Evolutionary conservation across 139 green algal species (phyloP), one percentile per base, ranked within the genome.

Genomic region (Parachlorella kessleri): DNA sequence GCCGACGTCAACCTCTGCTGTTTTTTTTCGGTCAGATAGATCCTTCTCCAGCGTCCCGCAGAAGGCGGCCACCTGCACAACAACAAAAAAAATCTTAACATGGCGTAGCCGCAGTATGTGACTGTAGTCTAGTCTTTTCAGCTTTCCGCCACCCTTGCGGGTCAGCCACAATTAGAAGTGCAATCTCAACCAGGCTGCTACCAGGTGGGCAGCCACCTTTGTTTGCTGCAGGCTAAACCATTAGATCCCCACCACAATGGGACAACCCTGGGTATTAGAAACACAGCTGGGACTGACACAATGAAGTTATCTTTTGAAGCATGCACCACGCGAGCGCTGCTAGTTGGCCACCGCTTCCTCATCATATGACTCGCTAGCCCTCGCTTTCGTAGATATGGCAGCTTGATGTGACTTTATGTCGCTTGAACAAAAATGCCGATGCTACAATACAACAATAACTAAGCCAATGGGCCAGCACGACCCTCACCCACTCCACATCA

Each of bases 11-110:
- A 97, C 66, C 81, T 99, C 96, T 1, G 85, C 84, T 9, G 91
- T 97, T 38, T 90, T 93, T 18, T 80, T 84, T 6, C 90, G 83
- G 77, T 98, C 86, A 2, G 82, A 77, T 9, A 99, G 78, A 79
- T 99, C 95, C 73, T 92, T 94, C 75, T 98, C 91, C 38, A 98
- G 84, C 4, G 96, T 73, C 1, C 59, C 30, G 7, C 83, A 86
- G 30, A 95, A 91, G 3, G 81, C 72, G 0, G 93, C 83, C 42
- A 97, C 93, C 90, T 97, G 83, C 30, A 67, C 32, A 21, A 4
- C 30, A n/a, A 70, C 38, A 30, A 42, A n/a, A 36, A 32, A 8
- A 32, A 24, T 48, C 42, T 24, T 37, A 1, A 55, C 32, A 42
- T 8, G 32, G 65, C 32, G 65, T 6, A 9, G 32, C 21, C 18